Conservation (phyloP, 331 rosid genomes). For the Dryas integrifolia region DNA sequence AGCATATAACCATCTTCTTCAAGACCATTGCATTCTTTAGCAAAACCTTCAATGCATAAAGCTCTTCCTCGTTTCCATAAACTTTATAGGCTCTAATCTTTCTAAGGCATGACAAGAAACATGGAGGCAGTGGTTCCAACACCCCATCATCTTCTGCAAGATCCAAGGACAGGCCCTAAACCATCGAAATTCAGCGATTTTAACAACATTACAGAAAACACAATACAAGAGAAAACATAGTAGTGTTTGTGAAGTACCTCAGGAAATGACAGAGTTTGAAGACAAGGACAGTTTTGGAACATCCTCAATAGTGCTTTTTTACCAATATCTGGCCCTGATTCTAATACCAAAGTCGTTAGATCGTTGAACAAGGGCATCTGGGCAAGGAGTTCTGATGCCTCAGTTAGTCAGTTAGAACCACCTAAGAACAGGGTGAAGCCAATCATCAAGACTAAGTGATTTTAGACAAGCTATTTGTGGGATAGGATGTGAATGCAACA, state of each 20-base stretch:
- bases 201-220: not conserved
- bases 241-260: not conserved
- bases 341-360: not conserved
- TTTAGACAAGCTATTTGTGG: not conserved
- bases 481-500: not conserved
- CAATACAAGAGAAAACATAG: not conserved
- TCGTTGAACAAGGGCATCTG: conserved; percentile 8
- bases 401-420: too few species aligned
- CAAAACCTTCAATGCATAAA: not conserved
- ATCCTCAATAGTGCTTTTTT: not conserved
- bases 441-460: not conserved
- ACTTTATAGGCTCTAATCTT: not conserved
- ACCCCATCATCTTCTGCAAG: not conserved
- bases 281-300: not conserved
- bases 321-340: not conserved
- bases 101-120: not conserved
- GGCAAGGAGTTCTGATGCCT: conserved; percentile 6
- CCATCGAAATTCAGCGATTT: not conserved
- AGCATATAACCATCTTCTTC: not conserved
- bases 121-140: conserved; percentile 9
- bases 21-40: not conserved
- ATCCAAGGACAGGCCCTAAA: not conserved
- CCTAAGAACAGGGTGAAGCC: not conserved
- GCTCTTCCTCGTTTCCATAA: not conserved
- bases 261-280: not conserved